phyloP scores from a whole-genome alignment of 2,329 filamentous ascomycete genomes.

The Diplodia corticola region DNA sequence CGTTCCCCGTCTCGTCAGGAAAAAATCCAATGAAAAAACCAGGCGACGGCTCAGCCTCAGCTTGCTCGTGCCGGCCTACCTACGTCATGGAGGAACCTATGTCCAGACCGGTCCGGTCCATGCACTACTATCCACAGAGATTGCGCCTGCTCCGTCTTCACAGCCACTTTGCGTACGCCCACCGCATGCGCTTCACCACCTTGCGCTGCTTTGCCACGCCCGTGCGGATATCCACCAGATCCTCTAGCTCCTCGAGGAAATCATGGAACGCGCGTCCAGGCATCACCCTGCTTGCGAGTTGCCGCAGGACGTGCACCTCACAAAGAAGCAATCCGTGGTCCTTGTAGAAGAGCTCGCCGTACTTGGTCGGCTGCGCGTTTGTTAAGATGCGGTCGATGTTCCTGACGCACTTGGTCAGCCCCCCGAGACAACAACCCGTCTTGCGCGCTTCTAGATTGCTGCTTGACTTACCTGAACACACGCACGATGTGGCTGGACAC shows the following conservation, averaged over 20 bases:
- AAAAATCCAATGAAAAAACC: no score
- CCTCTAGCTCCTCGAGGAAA: slow-evolving; percentile 84
- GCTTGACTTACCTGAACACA: slow-evolving; percentile 26
- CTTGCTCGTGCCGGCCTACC: not conserved
- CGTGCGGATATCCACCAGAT: slow-evolving; percentile 76
- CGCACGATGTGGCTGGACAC: slow-evolving; percentile 33
- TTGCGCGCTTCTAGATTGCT: not conserved
- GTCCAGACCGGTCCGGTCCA: not conserved
- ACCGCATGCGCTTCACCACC: slow-evolving; percentile 80
- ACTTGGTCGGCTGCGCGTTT: slow-evolving; percentile 60
- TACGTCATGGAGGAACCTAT: not conserved
- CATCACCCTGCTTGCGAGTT: slow-evolving; percentile 66
- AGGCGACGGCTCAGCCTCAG: not conserved
- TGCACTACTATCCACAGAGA: not conserved
- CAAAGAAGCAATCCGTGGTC: slow-evolving; percentile 88
- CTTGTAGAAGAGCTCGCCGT: slow-evolving; percentile 80
- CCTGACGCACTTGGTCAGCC: slow-evolving; percentile 33
- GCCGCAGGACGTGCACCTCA: slow-evolving; percentile 81
- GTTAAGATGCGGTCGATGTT: slow-evolving; percentile 75
- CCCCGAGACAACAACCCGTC: slow-evolving; percentile 1
- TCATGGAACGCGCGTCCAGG: slow-evolving; percentile 76
- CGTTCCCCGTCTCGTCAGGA: not conserved
- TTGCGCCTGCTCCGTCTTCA: not conserved
- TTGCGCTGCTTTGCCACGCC: slow-evolving; percentile 76
- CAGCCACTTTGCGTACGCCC: slow-evolving; percentile 82